Conservation (phyloP, 306 rosid genomes). For the Hippophae tibetana region DNA sequence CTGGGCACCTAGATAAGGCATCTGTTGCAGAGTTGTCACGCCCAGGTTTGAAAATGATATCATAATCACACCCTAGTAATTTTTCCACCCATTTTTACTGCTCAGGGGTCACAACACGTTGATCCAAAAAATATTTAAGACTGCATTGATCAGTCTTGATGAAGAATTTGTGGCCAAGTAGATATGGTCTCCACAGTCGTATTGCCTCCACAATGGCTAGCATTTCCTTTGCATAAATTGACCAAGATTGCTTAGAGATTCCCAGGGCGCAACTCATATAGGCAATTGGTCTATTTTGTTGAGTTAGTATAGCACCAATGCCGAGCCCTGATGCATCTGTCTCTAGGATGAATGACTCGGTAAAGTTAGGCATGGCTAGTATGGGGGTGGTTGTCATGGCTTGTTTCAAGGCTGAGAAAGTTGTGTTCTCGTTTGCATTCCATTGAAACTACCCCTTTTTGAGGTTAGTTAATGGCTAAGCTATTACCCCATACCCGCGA, state of each 20-base stretch:
- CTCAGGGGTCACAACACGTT: background rate
- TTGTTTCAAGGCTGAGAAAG: background rate
- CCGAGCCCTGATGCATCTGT: fast-evolving
- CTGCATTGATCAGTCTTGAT: background rate
- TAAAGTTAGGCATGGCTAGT: background rate
- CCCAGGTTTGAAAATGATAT: background rate
- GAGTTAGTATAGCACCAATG: background rate
- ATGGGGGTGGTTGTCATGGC: background rate
- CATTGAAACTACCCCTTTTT: background rate
- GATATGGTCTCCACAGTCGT: background rate
- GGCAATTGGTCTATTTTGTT: background rate
- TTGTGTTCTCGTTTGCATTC: background rate
- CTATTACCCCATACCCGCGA: background rate
- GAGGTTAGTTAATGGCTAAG: background rate
- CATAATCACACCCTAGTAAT: background rate
- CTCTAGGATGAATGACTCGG: background rate
- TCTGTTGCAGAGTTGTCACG: background rate
- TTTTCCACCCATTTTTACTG: background rate
- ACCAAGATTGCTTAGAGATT: too few species aligned
- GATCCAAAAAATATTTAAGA: background rate
- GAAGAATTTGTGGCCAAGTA: background rate
- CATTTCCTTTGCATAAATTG: background rate
- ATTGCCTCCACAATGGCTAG: background rate
- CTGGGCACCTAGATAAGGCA: background rate
- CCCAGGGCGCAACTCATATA: background rate